Evolutionary conservation across 371 early-diverging fungal species (phyloP), one percentile per base, ranked within the genome.

Genomic region (Nematocida ausubeli): DNA sequence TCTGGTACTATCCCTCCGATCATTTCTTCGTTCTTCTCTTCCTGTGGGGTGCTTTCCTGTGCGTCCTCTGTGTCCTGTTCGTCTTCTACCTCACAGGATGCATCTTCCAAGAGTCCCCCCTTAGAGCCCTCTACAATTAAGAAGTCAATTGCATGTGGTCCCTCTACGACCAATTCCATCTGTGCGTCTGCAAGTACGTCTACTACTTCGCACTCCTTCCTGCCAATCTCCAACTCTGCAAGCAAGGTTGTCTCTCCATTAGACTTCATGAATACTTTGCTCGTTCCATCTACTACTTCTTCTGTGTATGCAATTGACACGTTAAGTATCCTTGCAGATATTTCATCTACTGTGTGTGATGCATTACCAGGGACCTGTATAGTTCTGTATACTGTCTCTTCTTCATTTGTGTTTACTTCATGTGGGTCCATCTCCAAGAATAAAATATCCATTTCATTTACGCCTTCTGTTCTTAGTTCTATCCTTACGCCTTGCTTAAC

Each of bases 371-470:
- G 5, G 1, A 60, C 34, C n/a, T 39, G 28, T 39, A 60, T 39
- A 35, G 37, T 28, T 24, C 34, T 60, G 35, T 60, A 60, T 7
- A 28, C 14, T 14, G 39, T 24, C 7, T 19, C 24, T 24, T 54
- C 54, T 7, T 60, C 2, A 22, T 14, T 35, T 1, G 60, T 19
- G 35, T 16, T 24, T 39, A 24, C 37, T 32, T 60, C 60, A 39
- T 24, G 2, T 16, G 7, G 5, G 7, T 66, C 66, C 35, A 66
- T 28, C 49, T 75, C 78, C 19, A 72, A 55, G 34, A 75, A 65
- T 14, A 75, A 47, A 22, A 66, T 40, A 32, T 75, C 78, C 19
- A 75, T 9, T 26, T 75, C 78, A 35, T 51, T 66, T n/a, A 47
- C 49, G 42, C 78, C 78, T 56, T 66, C 65, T 40, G 56, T 50